Percentiles rank a stretch among this genome's conserved stretches.
Evolutionary conservation across 208 protist genomes (phyloP).

Genomic region (Crithidia sp.): DNA sequence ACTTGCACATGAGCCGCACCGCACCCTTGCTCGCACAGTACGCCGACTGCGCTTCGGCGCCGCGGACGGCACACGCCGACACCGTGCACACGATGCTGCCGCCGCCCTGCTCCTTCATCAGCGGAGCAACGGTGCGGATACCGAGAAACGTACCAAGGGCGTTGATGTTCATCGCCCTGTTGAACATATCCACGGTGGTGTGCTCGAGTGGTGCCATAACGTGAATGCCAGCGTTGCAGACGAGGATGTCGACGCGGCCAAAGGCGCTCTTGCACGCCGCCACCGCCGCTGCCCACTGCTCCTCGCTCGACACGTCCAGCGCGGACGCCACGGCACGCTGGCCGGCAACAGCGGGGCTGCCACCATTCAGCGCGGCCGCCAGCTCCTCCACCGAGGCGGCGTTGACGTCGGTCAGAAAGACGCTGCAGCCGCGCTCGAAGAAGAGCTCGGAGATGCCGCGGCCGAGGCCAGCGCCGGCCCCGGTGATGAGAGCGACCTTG

Average conservation of each 20-base stretch:
- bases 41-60: background rate
- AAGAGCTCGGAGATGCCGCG: conserved; percentile 5
- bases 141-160: background rate
- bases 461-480: background rate
- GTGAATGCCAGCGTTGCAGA: conserved; percentile 3
- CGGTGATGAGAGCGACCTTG: background rate
- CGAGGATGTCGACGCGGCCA: conserved; percentile 7
- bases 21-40: conserved; percentile 1
- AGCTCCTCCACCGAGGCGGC: conserved; percentile 1
- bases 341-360: background rate
- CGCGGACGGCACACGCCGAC: background rate
- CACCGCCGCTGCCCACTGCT: conserved; percentile 1
- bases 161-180: background rate
- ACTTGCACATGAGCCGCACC: conserved; percentile 3
- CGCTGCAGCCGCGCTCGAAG: conserved; percentile 2
- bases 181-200: background rate
- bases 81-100: background rate
- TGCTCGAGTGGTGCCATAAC: background rate
- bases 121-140: background rate
- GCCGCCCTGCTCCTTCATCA: conserved; percentile 1
- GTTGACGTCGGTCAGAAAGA: background rate
- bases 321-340: background rate
- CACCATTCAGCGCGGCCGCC: background rate
- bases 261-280: background rate
- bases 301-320: conserved; percentile 2